Conservation (phyloP, 768 basidiomycete genomes). For the Infundibulicybe gibba region DNA sequence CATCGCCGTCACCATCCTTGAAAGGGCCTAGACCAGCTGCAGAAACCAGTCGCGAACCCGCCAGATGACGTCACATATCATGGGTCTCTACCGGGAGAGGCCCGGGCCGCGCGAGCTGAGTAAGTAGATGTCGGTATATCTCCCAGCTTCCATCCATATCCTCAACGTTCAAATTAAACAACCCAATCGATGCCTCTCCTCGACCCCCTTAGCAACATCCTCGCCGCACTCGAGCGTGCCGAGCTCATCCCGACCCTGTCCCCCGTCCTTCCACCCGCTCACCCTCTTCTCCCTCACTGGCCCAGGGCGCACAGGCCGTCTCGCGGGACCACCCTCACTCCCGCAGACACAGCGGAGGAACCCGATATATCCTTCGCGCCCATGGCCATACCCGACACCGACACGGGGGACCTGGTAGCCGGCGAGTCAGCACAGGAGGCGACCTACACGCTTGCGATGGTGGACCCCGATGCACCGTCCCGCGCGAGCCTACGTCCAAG, state of each 20-base stretch:
- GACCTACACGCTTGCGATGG: conserved; percentile 52
- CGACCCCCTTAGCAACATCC: conserved; percentile 30
- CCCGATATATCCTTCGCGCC: conserved; percentile 46
- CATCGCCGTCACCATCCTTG: too few species aligned
- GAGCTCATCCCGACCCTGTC: conserved; percentile 44
- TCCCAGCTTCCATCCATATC: too few species aligned
- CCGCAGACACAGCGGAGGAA: conserved; percentile 40
- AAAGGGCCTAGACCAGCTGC: too few species aligned
- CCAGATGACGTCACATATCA: too few species aligned
- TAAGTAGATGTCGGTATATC: too few species aligned
- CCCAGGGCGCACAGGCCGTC: conserved; percentile 31
- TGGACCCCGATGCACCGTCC: conserved; percentile 58
- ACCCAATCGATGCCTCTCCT: conserved; percentile 3
- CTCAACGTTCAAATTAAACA: background rate
- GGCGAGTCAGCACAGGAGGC: conserved; percentile 12
- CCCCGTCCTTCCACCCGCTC: conserved; percentile 30
- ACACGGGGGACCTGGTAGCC: background rate
- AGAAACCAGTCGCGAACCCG: too few species aligned
- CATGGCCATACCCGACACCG: conserved; percentile 26
- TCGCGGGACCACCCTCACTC: conserved; percentile 22
- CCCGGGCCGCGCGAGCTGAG: too few species aligned
- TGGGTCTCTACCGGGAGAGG: too few species aligned
- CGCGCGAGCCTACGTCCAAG: conserved; percentile 39
- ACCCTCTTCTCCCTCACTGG: conserved; percentile 42
- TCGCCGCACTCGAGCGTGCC: conserved; percentile 29